Base-by-base conservation (phyloP, 176 grass and related monocot species). In the Calamus simplicifolius region DNA sequence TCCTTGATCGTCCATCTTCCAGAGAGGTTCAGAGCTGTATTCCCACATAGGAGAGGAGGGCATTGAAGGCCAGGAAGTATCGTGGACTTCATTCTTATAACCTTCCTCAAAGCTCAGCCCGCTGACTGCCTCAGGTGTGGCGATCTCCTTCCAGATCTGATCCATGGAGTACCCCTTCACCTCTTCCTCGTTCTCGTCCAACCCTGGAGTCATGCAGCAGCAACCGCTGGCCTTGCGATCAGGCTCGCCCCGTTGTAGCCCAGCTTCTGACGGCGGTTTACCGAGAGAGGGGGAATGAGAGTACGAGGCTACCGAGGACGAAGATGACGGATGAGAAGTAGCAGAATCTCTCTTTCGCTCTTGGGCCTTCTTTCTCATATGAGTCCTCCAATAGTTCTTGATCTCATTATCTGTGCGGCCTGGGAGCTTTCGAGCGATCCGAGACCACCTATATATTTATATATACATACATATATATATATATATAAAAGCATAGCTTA, bases 361-460 rank as follows among this genome's bases (percentile, higher is more conserved):
- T 31, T 95, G 89, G 15, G 89, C 89, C 73, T 95, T 89, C 78
- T 95, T 95, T 75, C 89, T 95, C 89, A 85, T 95, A 70, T 89
- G 89, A 5, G 89, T 95, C 69, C 85, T 95, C 89, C 89, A 95
- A 71, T 89, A 95, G 74, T 95, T 95, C 77, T 95, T 95, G 64
- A 95, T 95, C 85, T 95, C 89, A 16, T 95, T 95, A 54, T 95
- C 89, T 6, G 89, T 95, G 55, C 89, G 89, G 25, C 89, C 89
- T 48, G 89, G 89, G 26, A 95, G 52, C 59, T 64, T 77, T 18
- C 85, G 63, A 49, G 89, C 89, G 59, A 95, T 89, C 59, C 89
- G 70, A 30, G 89, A 95, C 89, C 89, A 95, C 78, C 89, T 95
- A 38, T 70, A 23, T 23, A 0, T 23, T 0, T 23, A 23, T 23